These are phyloP conservation scores for Fusarium palustre DNA, from an alignment of 2,329 filamentous ascomycete species.

Conservation along the genomic window DNA sequence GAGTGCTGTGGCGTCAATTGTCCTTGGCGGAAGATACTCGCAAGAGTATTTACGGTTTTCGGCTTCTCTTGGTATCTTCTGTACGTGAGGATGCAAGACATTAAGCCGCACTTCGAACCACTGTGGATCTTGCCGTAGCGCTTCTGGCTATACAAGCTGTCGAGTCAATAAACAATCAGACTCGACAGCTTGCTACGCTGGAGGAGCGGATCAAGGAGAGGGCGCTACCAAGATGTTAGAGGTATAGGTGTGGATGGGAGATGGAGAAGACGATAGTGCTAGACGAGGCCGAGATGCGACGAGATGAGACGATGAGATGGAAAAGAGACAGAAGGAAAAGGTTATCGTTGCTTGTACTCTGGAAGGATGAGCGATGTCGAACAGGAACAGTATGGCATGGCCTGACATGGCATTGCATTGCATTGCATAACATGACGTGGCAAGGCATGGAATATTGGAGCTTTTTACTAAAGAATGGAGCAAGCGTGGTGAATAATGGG, in stretches of 20 bases:
- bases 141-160: constrained; percentile 7
- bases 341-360: constrained; percentile 45
- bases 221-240: constrained; percentile 7
- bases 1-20: constrained; percentile 29
- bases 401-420: constrained; percentile 10
- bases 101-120: constrained; percentile 17
- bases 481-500: constrained; percentile 28
- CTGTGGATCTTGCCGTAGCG: constrained; percentile 5
- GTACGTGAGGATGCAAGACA: constrained; percentile 1
- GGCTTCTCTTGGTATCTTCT: constrained; percentile 24
- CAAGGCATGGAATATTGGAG: constrained; percentile 15
- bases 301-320: constrained; percentile 27
- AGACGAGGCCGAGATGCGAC: constrained; percentile 20
- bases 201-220: constrained; percentile 10
- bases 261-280: constrained; percentile 13
- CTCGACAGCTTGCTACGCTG: constrained; percentile 4
- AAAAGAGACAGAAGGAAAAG: constrained; percentile 22
- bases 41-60: constrained; percentile 39
- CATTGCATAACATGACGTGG: constrained; percentile 18
- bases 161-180: constrained; percentile 12
- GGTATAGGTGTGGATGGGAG: constrained; percentile 16
- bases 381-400: constrained; percentile 3
- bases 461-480: constrained; percentile 9
- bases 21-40: constrained; percentile 33
- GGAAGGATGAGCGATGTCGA: constrained; percentile 46